Percentiles rank a stretch among this genome's conserved stretches.
Conservation (phyloP, 208 protist genomes). For the Trypanosoma congolense region DNA sequence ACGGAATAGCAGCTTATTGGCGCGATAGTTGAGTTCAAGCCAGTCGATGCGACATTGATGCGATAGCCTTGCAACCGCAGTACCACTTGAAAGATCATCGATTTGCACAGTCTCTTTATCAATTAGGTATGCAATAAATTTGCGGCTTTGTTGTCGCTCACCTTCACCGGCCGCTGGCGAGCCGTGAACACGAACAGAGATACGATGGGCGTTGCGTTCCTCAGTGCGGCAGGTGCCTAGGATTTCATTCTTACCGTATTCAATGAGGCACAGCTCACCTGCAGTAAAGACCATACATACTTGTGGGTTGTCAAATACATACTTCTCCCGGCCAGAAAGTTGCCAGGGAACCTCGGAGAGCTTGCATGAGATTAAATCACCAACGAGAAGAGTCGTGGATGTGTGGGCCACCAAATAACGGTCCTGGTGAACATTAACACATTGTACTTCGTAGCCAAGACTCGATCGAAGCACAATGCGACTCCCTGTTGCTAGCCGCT, state of each 20-base stretch:
- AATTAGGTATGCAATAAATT: slow-evolving; percentile 95
- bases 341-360: slow-evolving; percentile 93
- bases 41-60: slow-evolving; percentile 94
- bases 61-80: slow-evolving; percentile 82
- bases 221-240: slow-evolving; percentile 95
- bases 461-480: slow-evolving; percentile 93
- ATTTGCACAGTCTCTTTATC: slow-evolving; percentile 94
- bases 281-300: slow-evolving; percentile 96
- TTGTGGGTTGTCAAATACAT: slow-evolving; percentile 94
- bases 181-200: slow-evolving; percentile 88
- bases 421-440: slow-evolving; percentile 95
- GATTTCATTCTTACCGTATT: slow-evolving; percentile 95
- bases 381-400: slow-evolving; percentile 93
- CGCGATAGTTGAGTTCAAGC: slow-evolving; percentile 94
- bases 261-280: slow-evolving; percentile 95
- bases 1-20: slow-evolving; percentile 93
- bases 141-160: slow-evolving; percentile 34
- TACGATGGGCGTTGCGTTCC: slow-evolving; percentile 92
- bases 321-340: slow-evolving; percentile 89
- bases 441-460: slow-evolving; percentile 92
- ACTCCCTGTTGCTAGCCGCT: slow-evolving; percentile 85
- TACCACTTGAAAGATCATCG: slow-evolving; percentile 86
- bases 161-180: slow-evolving; percentile 9
- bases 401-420: slow-evolving; percentile 95
- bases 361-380: slow-evolving; percentile 93